Evolutionary conservation across 176 grass and related monocot species (phyloP).

Genomic region (Cenchrus purpureus): DNA sequence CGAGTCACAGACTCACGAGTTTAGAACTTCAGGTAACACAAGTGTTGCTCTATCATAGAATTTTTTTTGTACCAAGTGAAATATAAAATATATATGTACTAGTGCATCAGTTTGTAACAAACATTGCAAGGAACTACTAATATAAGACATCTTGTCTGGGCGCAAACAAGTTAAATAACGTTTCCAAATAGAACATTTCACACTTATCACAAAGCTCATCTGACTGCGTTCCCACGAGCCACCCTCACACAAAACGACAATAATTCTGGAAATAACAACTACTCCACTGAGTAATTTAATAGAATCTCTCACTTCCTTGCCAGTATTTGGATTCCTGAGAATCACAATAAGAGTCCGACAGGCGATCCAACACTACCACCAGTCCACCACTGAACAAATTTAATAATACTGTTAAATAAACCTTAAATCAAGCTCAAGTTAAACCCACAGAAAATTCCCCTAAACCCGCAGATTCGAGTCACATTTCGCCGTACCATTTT

Average conservation of each 20-base stretch:
- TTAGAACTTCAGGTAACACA: conserved; percentile 14
- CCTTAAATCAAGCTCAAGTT: background rate
- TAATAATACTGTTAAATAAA: background rate
- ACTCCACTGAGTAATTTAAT: background rate
- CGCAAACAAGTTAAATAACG: background rate
- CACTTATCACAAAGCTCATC: background rate
- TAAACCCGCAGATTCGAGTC: background rate
- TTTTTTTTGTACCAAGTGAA: background rate
- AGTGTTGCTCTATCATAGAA: background rate
- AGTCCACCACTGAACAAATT: background rate
- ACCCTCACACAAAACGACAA: background rate
- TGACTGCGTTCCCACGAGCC: background rate
- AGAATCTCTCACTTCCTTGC: background rate
- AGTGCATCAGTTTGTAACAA: background rate
- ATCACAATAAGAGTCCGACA: background rate
- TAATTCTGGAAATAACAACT: background rate
- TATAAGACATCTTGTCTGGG: background rate
- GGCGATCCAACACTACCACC: background rate
- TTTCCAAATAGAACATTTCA: conserved; percentile 20
- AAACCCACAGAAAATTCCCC: background rate
- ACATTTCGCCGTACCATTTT: background rate
- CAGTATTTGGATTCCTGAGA: background rate
- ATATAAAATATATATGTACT: background rate
- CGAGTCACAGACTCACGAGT: background rate
- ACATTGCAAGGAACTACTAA: background rate